phyloP scores from a whole-genome alignment of 176 grass and related monocot species.

The Olyra latifolia region DNA sequence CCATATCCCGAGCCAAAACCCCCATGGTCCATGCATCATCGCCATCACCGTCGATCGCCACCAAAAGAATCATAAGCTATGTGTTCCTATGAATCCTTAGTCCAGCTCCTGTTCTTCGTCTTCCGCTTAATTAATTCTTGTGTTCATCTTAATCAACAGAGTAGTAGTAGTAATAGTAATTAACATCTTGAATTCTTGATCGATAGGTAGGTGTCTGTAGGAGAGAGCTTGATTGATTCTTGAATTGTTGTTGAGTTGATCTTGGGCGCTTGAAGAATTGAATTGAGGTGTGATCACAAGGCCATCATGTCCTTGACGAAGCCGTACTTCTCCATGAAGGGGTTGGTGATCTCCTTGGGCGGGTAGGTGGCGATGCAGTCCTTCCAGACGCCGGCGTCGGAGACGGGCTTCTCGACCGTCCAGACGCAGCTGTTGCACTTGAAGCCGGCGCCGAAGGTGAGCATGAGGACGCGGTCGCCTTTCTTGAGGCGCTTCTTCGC shows the following conservation, averaged over 20 bases:
- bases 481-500: conserved; percentile 53
- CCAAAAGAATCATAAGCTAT: conserved; percentile 38
- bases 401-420: conserved; percentile 46
- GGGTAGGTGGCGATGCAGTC: conserved; percentile 73
- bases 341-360: conserved; percentile 62
- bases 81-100: conserved; percentile 27
- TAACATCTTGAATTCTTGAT: neutral
- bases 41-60: neutral
- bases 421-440: conserved; percentile 98
- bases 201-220: neutral
- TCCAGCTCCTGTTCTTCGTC: neutral
- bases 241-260: too few relatives aligned
- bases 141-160: conserved; percentile 7
- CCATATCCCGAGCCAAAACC: neutral
- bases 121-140: neutral
- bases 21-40: neutral
- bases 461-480: conserved; percentile 78
- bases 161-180: neutral
- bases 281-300: conserved; percentile 23
- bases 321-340: conserved; percentile 75
- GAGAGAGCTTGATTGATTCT: neutral
- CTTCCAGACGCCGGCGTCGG: conserved; percentile 65
- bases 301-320: conserved; percentile 70
- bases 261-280: neutral
- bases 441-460: conserved; percentile 94